Base-by-base conservation (phyloP, 1,284 basidiomycete species). In the Anthracocystis panici-leucophaei region DNA sequence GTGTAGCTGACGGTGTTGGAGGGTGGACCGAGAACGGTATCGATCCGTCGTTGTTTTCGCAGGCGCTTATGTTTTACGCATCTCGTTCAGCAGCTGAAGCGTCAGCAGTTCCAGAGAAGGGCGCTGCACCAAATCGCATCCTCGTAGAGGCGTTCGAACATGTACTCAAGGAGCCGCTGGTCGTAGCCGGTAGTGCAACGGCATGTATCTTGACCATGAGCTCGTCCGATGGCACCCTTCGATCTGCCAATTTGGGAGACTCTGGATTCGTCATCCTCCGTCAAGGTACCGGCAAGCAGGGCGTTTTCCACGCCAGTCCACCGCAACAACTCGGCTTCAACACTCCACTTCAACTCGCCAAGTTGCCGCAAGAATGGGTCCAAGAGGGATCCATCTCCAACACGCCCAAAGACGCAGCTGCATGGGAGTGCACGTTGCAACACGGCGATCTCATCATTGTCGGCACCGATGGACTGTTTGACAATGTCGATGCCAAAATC, bases 201-300 rank as follows among this genome's bases (percentile, higher is more conserved):
- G 93, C 92, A 16, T 93, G 92, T 81, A 85, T 95, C 33, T 84
- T 94, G 29, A 92, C 90, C 44, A 85, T 95, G 42, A 93, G 95
- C 80, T 88, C 91, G 1, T 88, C 90, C 14, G 91, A 90, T 1
- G 93, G 93, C 21, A 74, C 90, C 45, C 87, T 95, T 54, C 90
- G 91, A 41, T 90, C 92, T 21, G 93, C 92, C 63, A 95, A 94
- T 91, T 92, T 95, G 62, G 93, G 93, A 18, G 93, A 95, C 85
- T 94, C 92, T 51, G 92, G 93, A 14, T 95, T 91, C 83, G 87
- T 90, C 67, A 90, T 95, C 60, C 89, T 95, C 61, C 77, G 82
- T 18, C 68, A 79, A 25, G 65, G 71, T 35, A 77, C 71, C 14
- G 76, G 73, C n/a, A 78, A 78, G 49, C 70, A 81, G 18, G 69